Percentiles rank a stretch among this genome's conserved stretches.
Conservation (phyloP, 179 eudicot genomes). For the Silene noctiflora region DNA sequence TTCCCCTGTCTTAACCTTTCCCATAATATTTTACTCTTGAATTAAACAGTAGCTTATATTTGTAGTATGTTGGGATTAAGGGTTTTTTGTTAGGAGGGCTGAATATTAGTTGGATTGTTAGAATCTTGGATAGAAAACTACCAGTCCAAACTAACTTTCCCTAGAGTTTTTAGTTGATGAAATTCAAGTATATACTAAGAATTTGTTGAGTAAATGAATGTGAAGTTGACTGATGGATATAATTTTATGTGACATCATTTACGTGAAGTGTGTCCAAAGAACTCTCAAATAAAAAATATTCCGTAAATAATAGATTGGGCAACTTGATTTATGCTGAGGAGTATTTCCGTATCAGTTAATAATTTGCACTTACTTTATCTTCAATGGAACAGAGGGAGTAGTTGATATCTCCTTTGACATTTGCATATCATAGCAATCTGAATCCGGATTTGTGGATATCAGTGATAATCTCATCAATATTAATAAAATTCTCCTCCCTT, state of each 20-base stretch:
- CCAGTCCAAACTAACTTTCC: constrained; percentile 19
- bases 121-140: neutral
- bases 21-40: neutral
- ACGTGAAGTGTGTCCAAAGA: constrained; percentile 3
- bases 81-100: neutral
- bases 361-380: too few relatives aligned
- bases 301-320: neutral
- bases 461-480: too few relatives aligned
- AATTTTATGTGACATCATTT: neutral
- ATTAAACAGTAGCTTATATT: too few relatives aligned
- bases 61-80: too few relatives aligned
- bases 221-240: constrained; percentile 14
- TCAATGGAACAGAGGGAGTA: too few relatives aligned
- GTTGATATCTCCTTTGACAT: neutral
- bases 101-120: neutral
- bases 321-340: too few relatives aligned
- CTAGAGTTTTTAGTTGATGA: neutral
- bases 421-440: too few relatives aligned
- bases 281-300: neutral
- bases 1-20: neutral
- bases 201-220: neutral
- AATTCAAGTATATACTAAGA: neutral
- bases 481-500: too few relatives aligned
- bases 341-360: too few relatives aligned
- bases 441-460: too few relatives aligned